Evolutionary conservation across 1,139 yeast species (phyloP).

Genomic region (Saccharomyces hybrid): DNA sequence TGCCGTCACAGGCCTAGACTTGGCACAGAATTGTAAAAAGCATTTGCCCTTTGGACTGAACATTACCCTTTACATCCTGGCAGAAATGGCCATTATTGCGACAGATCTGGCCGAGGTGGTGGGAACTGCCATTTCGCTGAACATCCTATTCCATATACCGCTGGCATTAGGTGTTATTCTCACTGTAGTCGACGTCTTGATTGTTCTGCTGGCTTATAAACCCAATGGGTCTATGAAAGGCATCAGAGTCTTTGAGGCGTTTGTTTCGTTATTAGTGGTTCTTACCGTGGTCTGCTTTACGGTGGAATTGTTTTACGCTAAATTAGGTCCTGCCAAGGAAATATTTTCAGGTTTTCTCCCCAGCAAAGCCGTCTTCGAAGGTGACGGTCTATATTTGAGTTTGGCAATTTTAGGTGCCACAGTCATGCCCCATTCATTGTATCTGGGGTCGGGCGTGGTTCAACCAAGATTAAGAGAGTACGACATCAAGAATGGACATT

Average conservation of each 20-base stretch:
- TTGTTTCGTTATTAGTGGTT: constrained; percentile 55
- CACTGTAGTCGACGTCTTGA: constrained; percentile 63
- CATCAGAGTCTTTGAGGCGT: constrained; percentile 56
- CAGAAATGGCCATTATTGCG: constrained; percentile 71
- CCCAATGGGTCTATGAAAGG: constrained; percentile 64
- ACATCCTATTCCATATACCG: constrained; percentile 61
- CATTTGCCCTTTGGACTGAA: constrained; percentile 55
- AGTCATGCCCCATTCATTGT: constrained; percentile 77
- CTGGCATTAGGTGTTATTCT: constrained; percentile 58
- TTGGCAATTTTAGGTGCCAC: constrained; percentile 77
- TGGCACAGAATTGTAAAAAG: constrained; percentile 67
- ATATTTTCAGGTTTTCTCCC: constrained; percentile 57
- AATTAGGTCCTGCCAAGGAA: constrained; percentile 33
- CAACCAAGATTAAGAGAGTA: constrained; percentile 67
- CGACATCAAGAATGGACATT: constrained; percentile 45
- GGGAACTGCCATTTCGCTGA: constrained; percentile 70
- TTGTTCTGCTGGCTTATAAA: constrained; percentile 59
- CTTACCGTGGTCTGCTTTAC: constrained; percentile 62
- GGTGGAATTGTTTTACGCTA: constrained; percentile 49
- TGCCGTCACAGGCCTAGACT: constrained; percentile 68
- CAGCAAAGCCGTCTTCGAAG: constrained; percentile 44
- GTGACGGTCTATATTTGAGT: constrained; percentile 56
- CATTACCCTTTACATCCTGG: constrained; percentile 49
- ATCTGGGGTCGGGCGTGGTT: constrained; percentile 67
- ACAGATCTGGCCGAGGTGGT: constrained; percentile 80